phyloP scores from a whole-genome alignment of 495 filamentous ascomycete genomes.

The Tuber borchii region DNA sequence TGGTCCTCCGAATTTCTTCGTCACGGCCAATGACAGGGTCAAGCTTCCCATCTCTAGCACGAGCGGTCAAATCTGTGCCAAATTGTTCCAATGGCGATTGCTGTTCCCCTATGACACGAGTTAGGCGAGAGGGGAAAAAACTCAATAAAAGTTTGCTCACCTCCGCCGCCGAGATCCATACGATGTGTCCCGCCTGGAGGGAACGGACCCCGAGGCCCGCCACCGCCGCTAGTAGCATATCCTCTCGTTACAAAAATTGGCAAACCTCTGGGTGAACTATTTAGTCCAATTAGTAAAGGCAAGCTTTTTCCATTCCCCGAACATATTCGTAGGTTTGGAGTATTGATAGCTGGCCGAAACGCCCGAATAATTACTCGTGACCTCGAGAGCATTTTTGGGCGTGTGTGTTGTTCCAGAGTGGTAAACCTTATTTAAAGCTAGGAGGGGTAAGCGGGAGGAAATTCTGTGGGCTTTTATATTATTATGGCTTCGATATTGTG shows the following conservation, averaged over 20 bases:
- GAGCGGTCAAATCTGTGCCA: slow-evolving; percentile 81
- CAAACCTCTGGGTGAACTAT: slow-evolving; percentile 20
- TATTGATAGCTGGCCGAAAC: slow-evolving; percentile 11
- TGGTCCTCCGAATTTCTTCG: slow-evolving; percentile 83
- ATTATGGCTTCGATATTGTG: background rate
- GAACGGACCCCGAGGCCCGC: slow-evolving; percentile 57
- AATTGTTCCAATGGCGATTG: slow-evolving; percentile 84
- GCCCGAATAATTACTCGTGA: slow-evolving; percentile 2
- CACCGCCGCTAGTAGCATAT: slow-evolving; percentile 55
- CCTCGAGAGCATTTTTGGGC: slow-evolving; percentile 28
- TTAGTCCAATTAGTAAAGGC: background rate
- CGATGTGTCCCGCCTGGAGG: slow-evolving; percentile 87
- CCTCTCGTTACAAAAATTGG: slow-evolving; percentile 46
- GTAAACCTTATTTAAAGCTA: background rate
- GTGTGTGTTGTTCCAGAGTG: background rate
- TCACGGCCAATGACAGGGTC: slow-evolving; percentile 95
- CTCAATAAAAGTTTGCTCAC: slow-evolving; percentile 3
- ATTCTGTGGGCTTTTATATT: background rate
- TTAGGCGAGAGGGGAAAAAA: slow-evolving; percentile 6
- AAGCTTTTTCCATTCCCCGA: background rate
- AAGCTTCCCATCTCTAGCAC: slow-evolving; percentile 79
- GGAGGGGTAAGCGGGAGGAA: background rate
- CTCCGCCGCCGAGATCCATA: slow-evolving; percentile 73
- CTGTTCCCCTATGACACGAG: slow-evolving; percentile 47
- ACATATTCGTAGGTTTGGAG: slow-evolving; percentile 6